These are phyloP conservation scores for Paecilomyces niveus DNA, from an alignment of 2,329 filamentous ascomycete genomes.

Conservation along the genomic window DNA sequence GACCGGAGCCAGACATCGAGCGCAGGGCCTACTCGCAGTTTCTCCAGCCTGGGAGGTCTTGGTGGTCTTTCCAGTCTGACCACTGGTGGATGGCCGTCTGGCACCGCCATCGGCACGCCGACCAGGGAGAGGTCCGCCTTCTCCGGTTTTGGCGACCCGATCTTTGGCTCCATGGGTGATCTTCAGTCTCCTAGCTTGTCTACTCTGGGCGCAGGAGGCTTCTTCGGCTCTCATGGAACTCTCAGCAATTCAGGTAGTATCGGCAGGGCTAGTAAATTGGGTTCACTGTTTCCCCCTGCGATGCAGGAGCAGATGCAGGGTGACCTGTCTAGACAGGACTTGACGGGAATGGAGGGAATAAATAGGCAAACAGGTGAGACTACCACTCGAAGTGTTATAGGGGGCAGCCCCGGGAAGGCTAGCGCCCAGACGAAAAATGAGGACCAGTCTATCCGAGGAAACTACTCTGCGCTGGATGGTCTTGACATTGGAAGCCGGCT, in stretches of 20 bases:
- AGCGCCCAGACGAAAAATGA: background rate
- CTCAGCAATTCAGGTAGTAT: constrained; percentile 57
- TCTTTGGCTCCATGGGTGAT: constrained; percentile 72
- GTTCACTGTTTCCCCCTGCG: constrained; percentile 75
- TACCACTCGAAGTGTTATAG: constrained; percentile 45
- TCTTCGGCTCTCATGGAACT: constrained; percentile 58
- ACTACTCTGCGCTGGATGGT: constrained; percentile 23
- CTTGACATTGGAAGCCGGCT: constrained; percentile 5
- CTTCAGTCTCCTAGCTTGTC: constrained; percentile 49
- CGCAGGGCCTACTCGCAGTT: constrained; percentile 66
- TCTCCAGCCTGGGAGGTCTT: constrained; percentile 50
- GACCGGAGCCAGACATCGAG: constrained; percentile 93
- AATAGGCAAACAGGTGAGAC: constrained; percentile 51
- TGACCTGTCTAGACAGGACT: constrained; percentile 54
- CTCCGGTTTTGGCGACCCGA: constrained; percentile 49
- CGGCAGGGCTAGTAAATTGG: constrained; percentile 72
- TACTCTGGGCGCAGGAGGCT: constrained; percentile 34
- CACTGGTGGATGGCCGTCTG: constrained; percentile 44
- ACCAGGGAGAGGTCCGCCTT: constrained; percentile 49
- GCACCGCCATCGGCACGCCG: constrained; percentile 70
- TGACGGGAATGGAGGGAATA: constrained; percentile 49
- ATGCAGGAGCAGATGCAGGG: constrained; percentile 88
- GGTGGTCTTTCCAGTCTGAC: constrained; percentile 49
- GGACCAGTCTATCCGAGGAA: constrained; percentile 32
- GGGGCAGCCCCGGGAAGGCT: constrained; percentile 52